phyloP scores from a whole-genome alignment of 805 yeast species.

The Nakazawaea pomicola region DNA sequence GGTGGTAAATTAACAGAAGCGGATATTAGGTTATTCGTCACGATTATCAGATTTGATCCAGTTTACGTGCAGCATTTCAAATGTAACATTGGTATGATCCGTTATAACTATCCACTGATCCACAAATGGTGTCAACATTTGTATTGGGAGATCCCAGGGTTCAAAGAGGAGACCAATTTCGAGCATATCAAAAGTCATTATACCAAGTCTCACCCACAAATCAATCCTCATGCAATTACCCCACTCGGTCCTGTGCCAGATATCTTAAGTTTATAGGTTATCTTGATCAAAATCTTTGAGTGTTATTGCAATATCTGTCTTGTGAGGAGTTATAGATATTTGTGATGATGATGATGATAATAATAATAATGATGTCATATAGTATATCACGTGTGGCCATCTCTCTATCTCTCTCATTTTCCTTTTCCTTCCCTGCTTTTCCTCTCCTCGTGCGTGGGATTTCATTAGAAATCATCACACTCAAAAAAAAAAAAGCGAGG shows the following conservation, averaged over 20 bases:
- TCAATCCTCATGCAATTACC: slow-evolving; percentile 80
- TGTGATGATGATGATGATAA: no score
- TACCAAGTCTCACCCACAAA: slow-evolving; percentile 74
- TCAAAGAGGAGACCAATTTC: slow-evolving; percentile 76
- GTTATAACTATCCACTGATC: slow-evolving; percentile 71
- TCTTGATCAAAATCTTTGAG: no score
- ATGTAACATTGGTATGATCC: slow-evolving; percentile 78
- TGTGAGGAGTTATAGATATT: no score
- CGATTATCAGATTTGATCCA: slow-evolving; percentile 86
- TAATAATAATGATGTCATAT: no score
- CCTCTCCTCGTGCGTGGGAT: no score
- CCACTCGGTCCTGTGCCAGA: slow-evolving; percentile 87
- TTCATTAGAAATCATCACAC: no score
- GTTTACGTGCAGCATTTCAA: slow-evolving; percentile 95
- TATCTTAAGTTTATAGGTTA: slow-evolving; percentile 46
- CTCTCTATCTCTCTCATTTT: no score
- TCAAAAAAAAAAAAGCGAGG: no score
- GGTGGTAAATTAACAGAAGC: slow-evolving; percentile 81
- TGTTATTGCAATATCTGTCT: no score
- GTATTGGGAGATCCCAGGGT: slow-evolving; percentile 75
- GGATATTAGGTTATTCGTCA: slow-evolving; percentile 81
- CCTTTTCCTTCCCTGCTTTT: no score
- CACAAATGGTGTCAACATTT: slow-evolving; percentile 78
- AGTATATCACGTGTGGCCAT: no score
- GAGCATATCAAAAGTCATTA: slow-evolving; percentile 90